Evolutionary conservation across 2,329 filamentous ascomycete genomes (phyloP).

Genomic region (Furcasterigmium furcatum): DNA sequence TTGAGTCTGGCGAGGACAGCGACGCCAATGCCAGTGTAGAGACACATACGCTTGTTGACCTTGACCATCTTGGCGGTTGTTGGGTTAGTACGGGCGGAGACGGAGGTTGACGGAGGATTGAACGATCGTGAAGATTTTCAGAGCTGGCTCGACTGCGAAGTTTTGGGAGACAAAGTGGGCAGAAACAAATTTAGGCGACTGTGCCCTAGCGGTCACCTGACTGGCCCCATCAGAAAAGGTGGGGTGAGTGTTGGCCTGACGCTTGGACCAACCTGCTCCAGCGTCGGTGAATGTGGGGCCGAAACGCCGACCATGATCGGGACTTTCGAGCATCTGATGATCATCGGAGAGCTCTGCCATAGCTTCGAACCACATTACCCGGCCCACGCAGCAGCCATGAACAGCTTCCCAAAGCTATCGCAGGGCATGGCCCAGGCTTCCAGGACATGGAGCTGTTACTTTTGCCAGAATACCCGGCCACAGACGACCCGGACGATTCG

Average conservation of each 20-base stretch:
- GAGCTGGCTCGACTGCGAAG: slow-evolving; percentile 5
- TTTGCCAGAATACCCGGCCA: slow-evolving; percentile 30
- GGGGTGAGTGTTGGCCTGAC: no score
- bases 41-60: slow-evolving; percentile 56
- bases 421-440: slow-evolving; percentile 23
- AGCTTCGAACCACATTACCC: neutral
- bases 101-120: slow-evolving; percentile 4
- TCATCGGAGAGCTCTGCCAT: neutral
- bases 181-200: slow-evolving; percentile 4
- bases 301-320: slow-evolving; percentile 1
- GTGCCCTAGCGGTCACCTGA: neutral
- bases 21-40: no score
- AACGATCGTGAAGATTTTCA: slow-evolving; percentile 1
- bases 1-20: slow-evolving; percentile 1
- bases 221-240: no score
- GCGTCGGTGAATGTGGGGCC: no score
- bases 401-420: slow-evolving; percentile 29
- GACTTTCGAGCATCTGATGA: slow-evolving; percentile 1
- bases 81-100: slow-evolving; percentile 10
- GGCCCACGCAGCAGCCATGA: slow-evolving; percentile 26
- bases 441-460: slow-evolving; percentile 31
- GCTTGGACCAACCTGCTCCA: no score
- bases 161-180: neutral
- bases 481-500: slow-evolving; percentile 14
- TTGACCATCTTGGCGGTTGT: slow-evolving; percentile 62